Conservation (phyloP, 2,329 filamentous ascomycete species). For the Zopfia rhizophila region DNA sequence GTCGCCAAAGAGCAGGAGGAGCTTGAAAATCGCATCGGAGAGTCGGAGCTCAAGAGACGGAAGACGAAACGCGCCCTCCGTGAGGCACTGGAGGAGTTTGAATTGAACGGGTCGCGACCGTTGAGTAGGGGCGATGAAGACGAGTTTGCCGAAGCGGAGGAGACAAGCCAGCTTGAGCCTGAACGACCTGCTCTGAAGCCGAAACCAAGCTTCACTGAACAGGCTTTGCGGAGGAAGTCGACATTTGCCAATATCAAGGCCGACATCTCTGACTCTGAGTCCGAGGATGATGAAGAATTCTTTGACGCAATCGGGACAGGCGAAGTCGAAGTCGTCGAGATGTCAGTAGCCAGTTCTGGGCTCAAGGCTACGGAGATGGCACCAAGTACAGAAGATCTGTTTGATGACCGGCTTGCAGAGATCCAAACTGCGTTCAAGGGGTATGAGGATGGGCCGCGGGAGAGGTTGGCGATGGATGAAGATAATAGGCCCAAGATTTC, state of each 20-base stretch:
- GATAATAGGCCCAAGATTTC: constrained; percentile 94
- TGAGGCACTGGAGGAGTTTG: constrained; percentile 76
- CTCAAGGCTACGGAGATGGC: constrained; percentile 46
- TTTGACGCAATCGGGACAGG: constrained; percentile 97
- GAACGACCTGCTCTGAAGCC: constrained; percentile 22
- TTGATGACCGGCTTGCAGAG: constrained; percentile 65
- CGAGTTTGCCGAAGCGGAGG: constrained; percentile 46
- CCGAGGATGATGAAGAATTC: constrained; percentile 87
- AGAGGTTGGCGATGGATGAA: constrained; percentile 84
- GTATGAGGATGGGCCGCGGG: constrained; percentile 88
- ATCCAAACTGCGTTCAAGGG: constrained; percentile 84
- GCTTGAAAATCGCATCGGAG: constrained; percentile 85
- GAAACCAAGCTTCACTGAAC: constrained; percentile 30
- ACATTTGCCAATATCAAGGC: constrained; percentile 76
- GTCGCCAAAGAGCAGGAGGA: constrained; percentile 95
- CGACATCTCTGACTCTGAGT: constrained; percentile 74
- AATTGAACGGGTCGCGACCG: constrained; percentile 29
- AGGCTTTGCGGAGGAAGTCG: constrained; percentile 66
- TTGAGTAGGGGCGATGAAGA: constrained; percentile 35
- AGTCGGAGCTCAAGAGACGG: constrained; percentile 89
- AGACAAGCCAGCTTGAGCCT: constrained; percentile 47
- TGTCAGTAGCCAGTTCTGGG: constrained; percentile 61
- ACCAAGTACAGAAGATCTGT: constrained; percentile 56
- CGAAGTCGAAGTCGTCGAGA: constrained; percentile 81
- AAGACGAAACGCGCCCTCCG: constrained; percentile 89